Evolutionary conservation across 768 basidiomycete genomes (phyloP).

Genomic region (Podaxis mareebaensis): DNA sequence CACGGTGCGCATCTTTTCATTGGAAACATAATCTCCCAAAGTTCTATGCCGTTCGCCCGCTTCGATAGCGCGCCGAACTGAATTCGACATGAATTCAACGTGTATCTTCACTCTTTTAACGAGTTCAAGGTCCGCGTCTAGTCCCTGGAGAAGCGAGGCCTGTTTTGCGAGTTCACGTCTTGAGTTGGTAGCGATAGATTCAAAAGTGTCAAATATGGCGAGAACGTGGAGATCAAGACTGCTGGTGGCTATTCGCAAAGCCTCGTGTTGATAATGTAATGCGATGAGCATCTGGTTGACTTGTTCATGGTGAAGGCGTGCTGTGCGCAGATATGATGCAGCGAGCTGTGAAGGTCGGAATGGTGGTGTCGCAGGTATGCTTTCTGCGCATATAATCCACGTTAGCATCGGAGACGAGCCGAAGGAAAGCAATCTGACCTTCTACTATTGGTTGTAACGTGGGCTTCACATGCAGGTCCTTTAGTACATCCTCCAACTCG

Average conservation of each 20-base stretch:
- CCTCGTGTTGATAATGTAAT: slow-evolving; percentile 66
- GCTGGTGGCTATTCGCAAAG: slow-evolving; percentile 70
- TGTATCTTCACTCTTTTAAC: slow-evolving; percentile 69
- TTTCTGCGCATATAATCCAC: slow-evolving; percentile 38
- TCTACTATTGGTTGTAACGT: slow-evolving; percentile 71
- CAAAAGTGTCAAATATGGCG: slow-evolving; percentile 69
- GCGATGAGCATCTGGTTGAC: slow-evolving; percentile 52
- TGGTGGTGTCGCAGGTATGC: slow-evolving; percentile 68
- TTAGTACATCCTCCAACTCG: slow-evolving; percentile 64
- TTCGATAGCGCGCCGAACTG: slow-evolving; percentile 69
- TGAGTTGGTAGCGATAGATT: slow-evolving; percentile 52
- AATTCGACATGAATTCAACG: slow-evolving; percentile 70
- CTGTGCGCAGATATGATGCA: slow-evolving; percentile 62
- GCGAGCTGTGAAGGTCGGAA: slow-evolving; percentile 68
- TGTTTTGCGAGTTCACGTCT: slow-evolving; percentile 74
- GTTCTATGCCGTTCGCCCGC: slow-evolving; percentile 67
- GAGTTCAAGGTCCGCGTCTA: slow-evolving; percentile 73
- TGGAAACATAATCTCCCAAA: slow-evolving; percentile 79
- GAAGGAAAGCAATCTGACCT: slow-evolving; percentile 40
- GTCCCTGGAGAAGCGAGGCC: slow-evolving; percentile 55
- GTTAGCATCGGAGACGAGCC: not conserved
- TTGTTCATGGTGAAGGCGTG: slow-evolving; percentile 65
- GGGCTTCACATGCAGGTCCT: slow-evolving; percentile 60
- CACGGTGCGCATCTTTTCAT: slow-evolving; percentile 77
- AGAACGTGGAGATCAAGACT: slow-evolving; percentile 75